Base-by-base conservation (phyloP, 1,284 basidiomycete genomes). In the Lentinula novae-zelandiae region DNA sequence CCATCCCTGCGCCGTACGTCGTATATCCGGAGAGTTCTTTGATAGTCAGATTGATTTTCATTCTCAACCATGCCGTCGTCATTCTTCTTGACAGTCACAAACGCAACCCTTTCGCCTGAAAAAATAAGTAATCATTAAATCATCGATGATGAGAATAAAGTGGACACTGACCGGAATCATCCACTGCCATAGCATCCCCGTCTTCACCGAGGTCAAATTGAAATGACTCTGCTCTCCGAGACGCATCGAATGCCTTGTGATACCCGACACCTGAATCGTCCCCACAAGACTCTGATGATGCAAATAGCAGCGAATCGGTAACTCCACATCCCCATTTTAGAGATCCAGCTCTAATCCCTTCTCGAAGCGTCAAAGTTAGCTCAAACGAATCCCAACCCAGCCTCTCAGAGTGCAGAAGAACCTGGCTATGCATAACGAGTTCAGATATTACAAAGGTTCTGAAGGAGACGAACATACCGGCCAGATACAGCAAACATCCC, bases 321-420 rank as follows among this genome's bases (percentile, higher is more conserved):
- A 67, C 56, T 1, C 71, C 76, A 9, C 44, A 49, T 0, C 87
- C 87, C 88, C 87, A 90, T 6, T 71, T 68, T 50, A 85, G 78
- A 5, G 78, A 70, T 5, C 85, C 85, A 27, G 79, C 67, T 34
- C 69, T 70, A 42, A 81, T 76, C 15, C 42, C 34, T 49, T 13
- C 39, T 34, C 44, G 39, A 17, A 10, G 39, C 12, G 9, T 52
- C 10, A 63, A 20, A n/a, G 8, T 12, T 5, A 50, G 22, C 7
- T 40, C 22, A 27, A 46, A 53, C 3, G 57, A 38, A 34, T 49
- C 9, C 31, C 34, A 49, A n/a, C 8, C 8, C 44, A 46, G 6
- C 20, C 9, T 46, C 9, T 8, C 17, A 9, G 8, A 10, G 20
- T 20, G 17, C n/a, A 42, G 10, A 22, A 51, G 17, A 15, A 51